Evolutionary conservation across 768 basidiomycete species (phyloP).

Genomic region (Suillus americanus): DNA sequence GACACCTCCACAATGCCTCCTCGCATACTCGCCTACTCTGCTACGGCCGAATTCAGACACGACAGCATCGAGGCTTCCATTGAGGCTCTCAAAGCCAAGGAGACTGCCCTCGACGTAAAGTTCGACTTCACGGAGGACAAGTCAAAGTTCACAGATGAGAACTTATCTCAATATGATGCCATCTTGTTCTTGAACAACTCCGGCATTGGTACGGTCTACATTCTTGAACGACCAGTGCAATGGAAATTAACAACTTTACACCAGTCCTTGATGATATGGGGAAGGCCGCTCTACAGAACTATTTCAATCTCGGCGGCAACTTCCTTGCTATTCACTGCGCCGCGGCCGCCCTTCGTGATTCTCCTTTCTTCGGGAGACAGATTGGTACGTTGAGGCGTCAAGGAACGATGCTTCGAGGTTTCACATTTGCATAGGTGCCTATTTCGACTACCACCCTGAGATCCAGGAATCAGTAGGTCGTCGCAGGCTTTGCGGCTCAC

Average conservation of each 20-base stretch:
- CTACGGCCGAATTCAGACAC: slow-evolving; percentile 63
- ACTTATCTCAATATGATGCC: slow-evolving; percentile 58
- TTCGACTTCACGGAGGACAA: slow-evolving; percentile 70
- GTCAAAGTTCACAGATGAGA: slow-evolving; percentile 52
- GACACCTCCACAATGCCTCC: slow-evolving; percentile 22
- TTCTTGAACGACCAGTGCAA: not conserved
- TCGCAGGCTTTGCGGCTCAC: slow-evolving; percentile 9
- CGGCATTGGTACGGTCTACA: slow-evolving; percentile 55
- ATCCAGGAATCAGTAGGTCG: slow-evolving; percentile 61
- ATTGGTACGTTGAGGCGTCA: slow-evolving; percentile 40
- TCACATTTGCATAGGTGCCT: slow-evolving; percentile 43
- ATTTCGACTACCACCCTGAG: slow-evolving; percentile 70
- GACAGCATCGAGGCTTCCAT: slow-evolving; percentile 77
- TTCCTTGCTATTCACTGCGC: slow-evolving; percentile 71
- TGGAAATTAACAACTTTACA: not conserved
- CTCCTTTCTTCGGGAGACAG: slow-evolving; percentile 55
- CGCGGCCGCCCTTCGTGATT: slow-evolving; percentile 57
- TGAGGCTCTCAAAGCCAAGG: slow-evolving; percentile 47
- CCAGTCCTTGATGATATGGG: slow-evolving; percentile 58
- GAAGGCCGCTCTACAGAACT: slow-evolving; percentile 61
- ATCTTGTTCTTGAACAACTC: slow-evolving; percentile 70
- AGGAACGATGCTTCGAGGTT: not conserved
- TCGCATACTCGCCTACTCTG: slow-evolving; percentile 58
- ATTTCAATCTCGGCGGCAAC: slow-evolving; percentile 67
- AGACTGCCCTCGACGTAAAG: slow-evolving; percentile 44